A percentile compares a stretch with the other conserved stretches of the same genome.
Evolutionary conservation across 176 grass and related monocot genomes (phyloP).

Genomic region (Triticum timopheevii): DNA sequence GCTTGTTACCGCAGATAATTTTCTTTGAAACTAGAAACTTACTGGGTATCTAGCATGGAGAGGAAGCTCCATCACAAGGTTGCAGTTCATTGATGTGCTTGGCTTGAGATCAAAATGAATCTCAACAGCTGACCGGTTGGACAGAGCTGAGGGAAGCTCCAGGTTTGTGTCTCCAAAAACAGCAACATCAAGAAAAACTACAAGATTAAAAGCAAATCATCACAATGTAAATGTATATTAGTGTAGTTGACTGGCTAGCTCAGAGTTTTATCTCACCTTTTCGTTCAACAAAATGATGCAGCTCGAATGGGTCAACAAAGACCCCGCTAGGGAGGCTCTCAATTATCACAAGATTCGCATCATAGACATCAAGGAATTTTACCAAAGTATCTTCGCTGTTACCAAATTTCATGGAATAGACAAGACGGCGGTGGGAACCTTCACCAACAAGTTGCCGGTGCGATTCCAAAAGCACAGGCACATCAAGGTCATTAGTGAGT

Average conservation of each 20-base stretch:
- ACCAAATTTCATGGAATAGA: conserved; percentile 58
- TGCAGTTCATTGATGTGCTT: conserved; percentile 19
- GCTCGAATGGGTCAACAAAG: conserved; percentile 88
- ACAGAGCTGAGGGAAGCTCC: conserved; percentile 79
- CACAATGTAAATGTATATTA: background rate
- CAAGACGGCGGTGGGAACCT: conserved; percentile 78
- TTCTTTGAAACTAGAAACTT: conserved; percentile 25
- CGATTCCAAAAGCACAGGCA: conserved; percentile 37
- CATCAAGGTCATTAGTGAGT: conserved; percentile 20
- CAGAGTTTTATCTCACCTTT: conserved; percentile 49
- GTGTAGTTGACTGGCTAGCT: background rate
- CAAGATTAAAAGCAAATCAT: conserved; percentile 19
- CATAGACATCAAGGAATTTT: conserved; percentile 40
- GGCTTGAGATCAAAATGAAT: conserved; percentile 59
- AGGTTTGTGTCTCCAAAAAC: conserved; percentile 88
- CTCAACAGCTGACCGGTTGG: conserved; percentile 74
- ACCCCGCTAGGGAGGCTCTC: conserved; percentile 68
- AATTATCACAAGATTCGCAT: conserved; percentile 60
- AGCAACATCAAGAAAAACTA: conserved; percentile 63
- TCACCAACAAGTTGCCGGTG: conserved; percentile 55
- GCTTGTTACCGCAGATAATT: conserved; percentile 1
- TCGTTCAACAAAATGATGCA: conserved; percentile 69
- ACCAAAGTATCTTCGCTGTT: conserved; percentile 25
- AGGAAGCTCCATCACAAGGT: conserved; percentile 58
- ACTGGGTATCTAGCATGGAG: conserved; percentile 95